Conservation (phyloP, 768 basidiomycete species). For the Termitomyces sp. region DNA sequence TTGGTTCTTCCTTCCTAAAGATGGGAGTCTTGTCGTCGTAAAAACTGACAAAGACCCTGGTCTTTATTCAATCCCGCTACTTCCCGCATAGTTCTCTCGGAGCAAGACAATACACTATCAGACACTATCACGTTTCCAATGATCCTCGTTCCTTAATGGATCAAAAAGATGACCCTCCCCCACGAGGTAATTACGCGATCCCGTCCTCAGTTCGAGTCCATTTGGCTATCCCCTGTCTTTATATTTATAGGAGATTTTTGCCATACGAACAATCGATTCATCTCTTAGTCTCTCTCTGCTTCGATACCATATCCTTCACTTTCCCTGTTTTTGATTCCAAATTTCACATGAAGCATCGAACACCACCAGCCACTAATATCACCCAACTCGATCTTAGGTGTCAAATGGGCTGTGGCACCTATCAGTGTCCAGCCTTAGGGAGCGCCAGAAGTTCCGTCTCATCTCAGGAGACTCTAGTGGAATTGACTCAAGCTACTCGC, state of each 20-base stretch:
- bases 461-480: slow-evolving; percentile 15
- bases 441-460: slow-evolving; percentile 6
- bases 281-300: neutral
- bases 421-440: neutral
- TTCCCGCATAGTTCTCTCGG: neutral
- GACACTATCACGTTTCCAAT: neutral
- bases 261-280: neutral
- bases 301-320: neutral
- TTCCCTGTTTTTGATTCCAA: neutral
- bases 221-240: neutral
- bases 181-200: neutral
- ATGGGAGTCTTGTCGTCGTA: too few species aligned
- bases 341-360: neutral
- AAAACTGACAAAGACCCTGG: neutral
- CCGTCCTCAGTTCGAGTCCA: neutral
- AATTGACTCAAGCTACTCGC: slow-evolving; percentile 5
- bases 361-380: neutral
- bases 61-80: neutral
- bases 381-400: neutral
- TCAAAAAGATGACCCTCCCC: neutral
- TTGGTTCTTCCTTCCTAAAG: neutral
- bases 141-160: neutral
- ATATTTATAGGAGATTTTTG: neutral
- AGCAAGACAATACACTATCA: neutral
- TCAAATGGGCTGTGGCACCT: slow-evolving; percentile 3